Evolutionary conservation across 176 grass and related monocot genomes (phyloP), one percentile per base, ranked within the genome.

Genomic region (Aegilops umbellulata): DNA sequence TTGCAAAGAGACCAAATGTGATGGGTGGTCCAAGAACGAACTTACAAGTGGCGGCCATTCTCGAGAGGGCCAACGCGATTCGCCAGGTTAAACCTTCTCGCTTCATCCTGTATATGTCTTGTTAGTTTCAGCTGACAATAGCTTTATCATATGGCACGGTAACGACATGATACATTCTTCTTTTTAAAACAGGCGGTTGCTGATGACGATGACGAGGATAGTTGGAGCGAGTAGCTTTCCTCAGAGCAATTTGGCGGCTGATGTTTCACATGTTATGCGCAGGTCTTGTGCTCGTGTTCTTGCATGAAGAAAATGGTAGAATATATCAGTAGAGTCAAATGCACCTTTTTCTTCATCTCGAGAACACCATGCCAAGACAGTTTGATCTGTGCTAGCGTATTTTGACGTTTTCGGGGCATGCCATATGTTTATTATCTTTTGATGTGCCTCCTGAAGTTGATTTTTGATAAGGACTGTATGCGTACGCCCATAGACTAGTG

Each of bases 11-110:
- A 76, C 78, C 94, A 67, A 97, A 91, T 69, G 74, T 99, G 51
- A 97, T 93, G 92, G 94, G 72, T n/a, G 87, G 87, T 84, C 86
- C 85, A n/a, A 90, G 79, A 80, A 94, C 90, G 20, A 94, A 94
- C 76, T 81, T 99, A 22, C 95, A 99, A 69, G 94, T 97, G 38
- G 90, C 89, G 27, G 94, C 97, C 22, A 99, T 99, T 81, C 83
- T 99, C 47, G 92, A 99, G 88, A 97, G 91, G 89, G 97, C 90
- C 81, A 92, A 93, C 19, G 97, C 94, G 15, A 99, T 99, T 90
- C 97, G 90, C 46, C 92, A 99, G 94, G 97, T 99, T 57, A 67
- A 55, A 53, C 35, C 75, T 7, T 62, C 35, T 51, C 42, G 14
- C 19, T 25, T 53, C 42, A 65, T 85, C 68, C 9, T 39, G 47